Percentiles rank a stretch among this genome's conserved stretches.
phyloP scores from a whole-genome alignment of 2,329 filamentous ascomycete genomes.

The Penicillium verrucosum region DNA sequence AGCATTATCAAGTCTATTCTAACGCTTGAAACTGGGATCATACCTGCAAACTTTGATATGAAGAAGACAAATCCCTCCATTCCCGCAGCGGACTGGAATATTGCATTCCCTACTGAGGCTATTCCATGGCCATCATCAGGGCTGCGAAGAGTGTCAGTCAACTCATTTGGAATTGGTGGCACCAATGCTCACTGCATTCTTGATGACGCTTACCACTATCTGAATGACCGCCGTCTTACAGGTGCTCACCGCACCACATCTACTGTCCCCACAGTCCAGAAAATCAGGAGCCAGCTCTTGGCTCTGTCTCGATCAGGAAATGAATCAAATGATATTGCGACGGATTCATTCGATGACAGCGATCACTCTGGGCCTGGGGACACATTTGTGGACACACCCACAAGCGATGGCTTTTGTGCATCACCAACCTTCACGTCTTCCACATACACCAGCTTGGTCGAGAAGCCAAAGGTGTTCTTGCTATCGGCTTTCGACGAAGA shows the following conservation, averaged over 20 bases:
- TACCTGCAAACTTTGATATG: constrained; percentile 45
- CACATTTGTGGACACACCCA: constrained; percentile 14
- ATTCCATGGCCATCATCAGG: constrained; percentile 28
- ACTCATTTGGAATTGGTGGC: constrained; percentile 39
- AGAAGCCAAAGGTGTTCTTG: constrained; percentile 13
- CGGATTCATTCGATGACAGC: constrained; percentile 8
- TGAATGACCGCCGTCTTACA: constrained; percentile 10
- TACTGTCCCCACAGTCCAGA: not conserved
- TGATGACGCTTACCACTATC: constrained; percentile 29
- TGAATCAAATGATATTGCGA: not conserved
- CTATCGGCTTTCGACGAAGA: constrained; percentile 25
- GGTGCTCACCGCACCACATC: constrained; percentile 12
- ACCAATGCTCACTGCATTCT: constrained; percentile 35
- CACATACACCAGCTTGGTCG: not conserved
- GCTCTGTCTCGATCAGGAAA: not conserved
- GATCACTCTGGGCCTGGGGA: constrained; percentile 7
- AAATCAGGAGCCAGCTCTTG: not conserved
- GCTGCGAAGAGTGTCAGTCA: constrained; percentile 29
- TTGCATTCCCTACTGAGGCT: constrained; percentile 21
- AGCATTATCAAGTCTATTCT: constrained; percentile 43
- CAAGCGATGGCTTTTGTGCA: constrained; percentile 6
- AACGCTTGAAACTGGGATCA: constrained; percentile 45
- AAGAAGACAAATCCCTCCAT: constrained; percentile 39
- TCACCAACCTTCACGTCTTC: constrained; percentile 1
- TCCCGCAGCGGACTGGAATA: constrained; percentile 35